Evolutionary conservation across 805 yeast species (phyloP).

Genomic region (Saturnispora sekii): DNA sequence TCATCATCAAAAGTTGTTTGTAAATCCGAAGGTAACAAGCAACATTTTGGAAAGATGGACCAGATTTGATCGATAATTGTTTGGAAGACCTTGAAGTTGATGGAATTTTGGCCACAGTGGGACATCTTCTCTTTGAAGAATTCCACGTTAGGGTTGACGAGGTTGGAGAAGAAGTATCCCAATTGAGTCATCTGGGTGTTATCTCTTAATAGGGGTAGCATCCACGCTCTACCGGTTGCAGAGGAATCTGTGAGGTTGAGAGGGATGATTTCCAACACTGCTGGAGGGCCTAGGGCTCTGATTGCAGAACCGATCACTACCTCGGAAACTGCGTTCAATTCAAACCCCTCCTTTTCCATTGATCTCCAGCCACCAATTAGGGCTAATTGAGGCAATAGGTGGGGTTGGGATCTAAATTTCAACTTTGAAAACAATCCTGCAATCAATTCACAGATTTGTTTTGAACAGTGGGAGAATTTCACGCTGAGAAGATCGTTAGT

Average conservation of each 20-base stretch:
- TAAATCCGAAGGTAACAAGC: slow-evolving; percentile 78
- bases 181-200: slow-evolving; percentile 65
- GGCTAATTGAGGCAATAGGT: slow-evolving; percentile 53
- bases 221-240: slow-evolving; percentile 88
- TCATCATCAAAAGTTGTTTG: slow-evolving; percentile 52
- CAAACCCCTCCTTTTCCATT: slow-evolving; percentile 58
- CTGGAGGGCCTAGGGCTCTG: slow-evolving; percentile 77
- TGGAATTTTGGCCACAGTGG: slow-evolving; percentile 40
- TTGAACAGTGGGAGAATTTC: slow-evolving; percentile 66
- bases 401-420: slow-evolving; percentile 59
- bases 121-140: slow-evolving; percentile 42
- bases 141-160: slow-evolving; percentile 56
- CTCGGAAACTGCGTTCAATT: slow-evolving; percentile 68
- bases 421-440: slow-evolving; percentile 54
- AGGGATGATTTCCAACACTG: slow-evolving; percentile 65
- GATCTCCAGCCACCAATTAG: slow-evolving; percentile 83
- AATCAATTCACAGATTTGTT: slow-evolving; percentile 61
- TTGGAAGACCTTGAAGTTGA: slow-evolving; percentile 67
- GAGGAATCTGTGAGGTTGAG: slow-evolving; percentile 57
- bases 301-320: slow-evolving; percentile 71
- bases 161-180: slow-evolving; percentile 47
- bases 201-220: slow-evolving; percentile 84
- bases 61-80: slow-evolving; percentile 88
- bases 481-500: slow-evolving; percentile 53
- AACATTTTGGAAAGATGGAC: slow-evolving; percentile 83